phyloP scores from a whole-genome alignment of 1,284 basidiomycete species.

The Hortiboletus rubellus region DNA sequence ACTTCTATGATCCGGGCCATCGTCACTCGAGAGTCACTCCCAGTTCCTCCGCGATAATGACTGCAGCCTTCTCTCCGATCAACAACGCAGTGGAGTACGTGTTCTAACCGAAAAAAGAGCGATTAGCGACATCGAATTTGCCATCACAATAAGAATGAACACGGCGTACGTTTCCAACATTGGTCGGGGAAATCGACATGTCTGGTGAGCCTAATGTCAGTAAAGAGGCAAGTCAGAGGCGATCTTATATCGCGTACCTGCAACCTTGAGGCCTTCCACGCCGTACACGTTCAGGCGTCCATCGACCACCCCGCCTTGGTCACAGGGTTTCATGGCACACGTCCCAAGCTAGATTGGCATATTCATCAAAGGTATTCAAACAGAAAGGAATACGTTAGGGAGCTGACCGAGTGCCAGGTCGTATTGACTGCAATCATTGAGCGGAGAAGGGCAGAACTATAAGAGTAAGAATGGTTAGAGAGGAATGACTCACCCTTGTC shows the following conservation, averaged over 20 bases:
- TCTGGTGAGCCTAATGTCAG: constrained; percentile 19
- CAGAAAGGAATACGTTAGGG: rapidly evolving
- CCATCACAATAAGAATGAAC: neutral
- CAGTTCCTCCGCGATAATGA: constrained; percentile 30
- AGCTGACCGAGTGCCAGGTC: constrained; percentile 56
- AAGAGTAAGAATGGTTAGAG: no score
- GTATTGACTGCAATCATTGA: constrained; percentile 39
- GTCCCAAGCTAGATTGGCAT: constrained; percentile 27
- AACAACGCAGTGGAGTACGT: constrained; percentile 33
- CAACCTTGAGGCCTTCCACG: constrained; percentile 31
- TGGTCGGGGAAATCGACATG: constrained; percentile 33
- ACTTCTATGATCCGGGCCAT: no score
- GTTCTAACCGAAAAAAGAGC: constrained; percentile 18
- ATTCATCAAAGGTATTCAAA: neutral
- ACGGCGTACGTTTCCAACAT: constrained; percentile 32
- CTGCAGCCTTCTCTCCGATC: constrained; percentile 34
- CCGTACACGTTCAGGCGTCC: constrained; percentile 31
- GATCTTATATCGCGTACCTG: constrained; percentile 19
- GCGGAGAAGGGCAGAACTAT: neutral
- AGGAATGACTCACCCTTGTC: constrained; percentile 27
- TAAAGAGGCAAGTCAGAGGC: no score
- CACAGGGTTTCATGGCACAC: constrained; percentile 34
- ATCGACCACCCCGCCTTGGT: constrained; percentile 33
- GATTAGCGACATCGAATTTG: neutral
- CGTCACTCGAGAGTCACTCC: constrained; percentile 5